phyloP scores from a whole-genome alignment of 768 basidiomycete species.

The Pleurotus citrinopileatus region DNA sequence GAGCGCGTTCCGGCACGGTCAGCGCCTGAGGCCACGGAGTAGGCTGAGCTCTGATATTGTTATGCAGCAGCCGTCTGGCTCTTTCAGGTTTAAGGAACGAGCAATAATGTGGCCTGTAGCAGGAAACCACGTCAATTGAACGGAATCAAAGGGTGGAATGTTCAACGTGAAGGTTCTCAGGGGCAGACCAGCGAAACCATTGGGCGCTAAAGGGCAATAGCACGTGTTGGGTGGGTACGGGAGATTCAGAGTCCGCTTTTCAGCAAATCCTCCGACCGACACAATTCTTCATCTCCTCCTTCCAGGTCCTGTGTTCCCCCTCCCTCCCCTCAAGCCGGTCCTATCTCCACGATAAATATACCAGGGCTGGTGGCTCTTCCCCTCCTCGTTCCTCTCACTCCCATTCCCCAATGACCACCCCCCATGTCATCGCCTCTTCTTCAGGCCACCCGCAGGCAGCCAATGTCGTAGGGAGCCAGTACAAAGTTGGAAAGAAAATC shows the following conservation, averaged over 20 bases:
- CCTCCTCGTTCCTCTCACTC: conserved; percentile 7
- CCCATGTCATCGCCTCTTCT: conserved; percentile 82
- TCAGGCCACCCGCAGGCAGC: conserved; percentile 64
- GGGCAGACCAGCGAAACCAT: neutral
- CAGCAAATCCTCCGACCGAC: conserved; percentile 6
- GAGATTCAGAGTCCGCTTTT: conserved; percentile 9
- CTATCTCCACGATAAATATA: conserved; percentile 17
- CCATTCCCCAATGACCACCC: conserved; percentile 59
- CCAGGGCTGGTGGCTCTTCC: conserved; percentile 21
- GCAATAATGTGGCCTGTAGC: neutral
- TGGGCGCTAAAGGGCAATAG: too few species aligned
- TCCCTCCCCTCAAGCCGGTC: conserved; percentile 13
- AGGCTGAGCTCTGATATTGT: too few species aligned
- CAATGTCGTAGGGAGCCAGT: conserved; percentile 78
- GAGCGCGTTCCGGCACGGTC: too few species aligned
- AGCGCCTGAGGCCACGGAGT: too few species aligned
- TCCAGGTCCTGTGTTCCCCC: neutral
- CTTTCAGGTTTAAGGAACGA: neutral
- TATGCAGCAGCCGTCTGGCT: too few species aligned
- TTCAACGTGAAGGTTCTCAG: neutral
- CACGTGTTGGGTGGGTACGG: conserved; percentile 5
- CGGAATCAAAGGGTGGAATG: neutral
- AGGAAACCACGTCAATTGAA: neutral
- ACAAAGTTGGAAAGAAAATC: conserved; percentile 96
- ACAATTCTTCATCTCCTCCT: conserved; percentile 2